phyloP scores from a whole-genome alignment of 805 yeast species.

The Candida wancherniae region DNA sequence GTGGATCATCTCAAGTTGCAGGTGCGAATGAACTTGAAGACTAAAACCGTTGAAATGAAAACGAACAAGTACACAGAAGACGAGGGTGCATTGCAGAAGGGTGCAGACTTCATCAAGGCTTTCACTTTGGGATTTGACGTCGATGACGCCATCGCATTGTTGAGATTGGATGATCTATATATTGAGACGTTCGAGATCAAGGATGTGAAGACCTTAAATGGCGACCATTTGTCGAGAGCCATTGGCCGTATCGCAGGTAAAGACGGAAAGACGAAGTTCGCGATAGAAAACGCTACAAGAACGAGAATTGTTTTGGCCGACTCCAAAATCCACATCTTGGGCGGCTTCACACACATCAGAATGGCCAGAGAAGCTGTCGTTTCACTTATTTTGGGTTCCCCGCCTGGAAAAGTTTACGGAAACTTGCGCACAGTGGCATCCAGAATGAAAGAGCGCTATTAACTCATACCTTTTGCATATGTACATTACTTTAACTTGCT shows the following conservation, averaged over 20 bases:
- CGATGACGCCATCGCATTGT: constrained; percentile 92
- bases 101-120: constrained; percentile 94
- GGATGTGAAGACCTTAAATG: constrained; percentile 91
- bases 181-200: constrained; percentile 96
- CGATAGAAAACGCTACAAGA: constrained; percentile 97
- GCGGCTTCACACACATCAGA: constrained; percentile 94
- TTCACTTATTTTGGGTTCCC: constrained; percentile 90
- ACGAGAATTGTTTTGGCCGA: constrained; percentile 98
- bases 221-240: constrained; percentile 97
- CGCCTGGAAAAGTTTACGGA: constrained; percentile 98
- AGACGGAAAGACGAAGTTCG: constrained; percentile 97
- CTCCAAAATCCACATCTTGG: constrained; percentile 91
- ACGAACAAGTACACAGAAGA: constrained; percentile 82
- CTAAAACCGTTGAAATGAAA: constrained; percentile 83
- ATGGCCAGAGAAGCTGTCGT: constrained; percentile 99
- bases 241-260: constrained; percentile 99
- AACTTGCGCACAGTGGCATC: constrained; percentile 95
- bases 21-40: constrained; percentile 88
- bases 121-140: constrained; percentile 94
- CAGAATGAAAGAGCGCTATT: constrained; percentile 93
- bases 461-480: constrained; percentile 10
- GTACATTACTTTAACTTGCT: constrained; percentile 6
- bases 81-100: constrained; percentile 93
- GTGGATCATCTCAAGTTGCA: constrained; percentile 93
- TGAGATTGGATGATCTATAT: constrained; percentile 91